Evolutionary conservation across 2,329 filamentous ascomycete genomes (phyloP), one percentile per base, ranked within the genome.

Genomic region (Aotearoamyces nothofagi): DNA sequence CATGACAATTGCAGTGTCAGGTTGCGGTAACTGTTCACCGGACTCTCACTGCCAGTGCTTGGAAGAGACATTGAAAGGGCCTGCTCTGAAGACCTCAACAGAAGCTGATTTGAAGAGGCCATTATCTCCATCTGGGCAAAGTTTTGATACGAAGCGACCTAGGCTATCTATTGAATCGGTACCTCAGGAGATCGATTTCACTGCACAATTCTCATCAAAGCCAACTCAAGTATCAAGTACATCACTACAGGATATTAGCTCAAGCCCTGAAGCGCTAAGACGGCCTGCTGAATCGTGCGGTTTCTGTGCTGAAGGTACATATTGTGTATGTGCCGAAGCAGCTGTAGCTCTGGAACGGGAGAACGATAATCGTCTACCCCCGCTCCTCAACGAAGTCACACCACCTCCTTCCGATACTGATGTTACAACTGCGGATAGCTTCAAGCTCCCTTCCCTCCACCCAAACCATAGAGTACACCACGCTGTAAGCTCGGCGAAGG

Each of bases 251-350:
- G 39, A 37, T 35, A 17, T 33, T 32, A 26, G 33, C 19, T 31
- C 43, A 15, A 28, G 32, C 15, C 17, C 39, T 26, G 39, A 37
- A 22, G 44, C 39, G 37, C 51, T 47, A 39, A 33, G 46, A 40
- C 33, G 48, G 49, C 55, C 66, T 4, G 65, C 69, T 36, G 80
- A 87, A 42, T 66, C 69, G 12, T 90, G 81, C 49, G 81, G 81
- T 5, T 90, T 90, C 55, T 90, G 81, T 53, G 70, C 76, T 36
- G 78, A 86, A 34, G 79, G 78, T 4, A 84, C 77, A 1, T 81
- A 81, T 42, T 90, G 81, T 46, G 72, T 84, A 39, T 90, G 81
- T 51, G 80, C 79, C 14, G 80, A 86, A 39, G 53, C 57, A 12
- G 53, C 57, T 14, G 10, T 53, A 51, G 17, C 32, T 24, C 31